Percentiles rank a stretch among this genome's conserved stretches.
Conservation (phyloP, 2,329 filamentous ascomycete species). For the Botrytis elliptica region DNA sequence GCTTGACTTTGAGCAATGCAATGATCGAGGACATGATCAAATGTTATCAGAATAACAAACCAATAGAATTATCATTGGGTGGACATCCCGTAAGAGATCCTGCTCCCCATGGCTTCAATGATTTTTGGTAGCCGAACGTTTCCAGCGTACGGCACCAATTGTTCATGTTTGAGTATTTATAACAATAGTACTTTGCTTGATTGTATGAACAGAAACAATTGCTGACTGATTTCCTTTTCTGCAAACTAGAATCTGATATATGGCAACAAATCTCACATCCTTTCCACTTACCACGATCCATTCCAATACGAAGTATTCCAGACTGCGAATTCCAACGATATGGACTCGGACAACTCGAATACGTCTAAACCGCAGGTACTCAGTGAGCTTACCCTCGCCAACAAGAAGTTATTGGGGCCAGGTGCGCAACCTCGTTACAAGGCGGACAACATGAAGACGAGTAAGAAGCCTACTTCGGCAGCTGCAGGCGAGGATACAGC, state of each 20-base stretch:
- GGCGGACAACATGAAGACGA: background rate
- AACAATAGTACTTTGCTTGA: constrained; percentile 24
- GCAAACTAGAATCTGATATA: constrained; percentile 20
- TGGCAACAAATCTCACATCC: constrained; percentile 21
- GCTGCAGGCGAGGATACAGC: constrained; percentile 50
- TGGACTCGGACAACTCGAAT: constrained; percentile 18
- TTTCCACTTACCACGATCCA: constrained; percentile 44
- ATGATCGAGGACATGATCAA: constrained; percentile 63
- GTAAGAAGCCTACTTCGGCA: constrained; percentile 31
- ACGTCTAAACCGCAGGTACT: background rate
- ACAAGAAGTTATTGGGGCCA: constrained; percentile 15
- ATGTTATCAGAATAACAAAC: constrained; percentile 55
- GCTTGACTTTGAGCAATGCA: constrained; percentile 56
- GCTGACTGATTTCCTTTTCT: constrained; percentile 19
- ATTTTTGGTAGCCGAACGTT: background rate
- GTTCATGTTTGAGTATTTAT: background rate
- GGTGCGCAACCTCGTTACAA: constrained; percentile 14
- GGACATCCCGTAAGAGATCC: constrained; percentile 55
- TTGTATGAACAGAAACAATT: background rate
- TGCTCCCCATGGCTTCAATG: constrained; percentile 19
- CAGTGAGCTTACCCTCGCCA: constrained; percentile 9
- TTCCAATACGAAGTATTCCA: constrained; percentile 56
- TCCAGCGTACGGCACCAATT: background rate
- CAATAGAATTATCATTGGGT: constrained; percentile 58
- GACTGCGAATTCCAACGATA: constrained; percentile 46